Evolutionary conservation across 2,329 filamentous ascomycete genomes (phyloP).

Genomic region (Scortechinia acanthostroma): DNA sequence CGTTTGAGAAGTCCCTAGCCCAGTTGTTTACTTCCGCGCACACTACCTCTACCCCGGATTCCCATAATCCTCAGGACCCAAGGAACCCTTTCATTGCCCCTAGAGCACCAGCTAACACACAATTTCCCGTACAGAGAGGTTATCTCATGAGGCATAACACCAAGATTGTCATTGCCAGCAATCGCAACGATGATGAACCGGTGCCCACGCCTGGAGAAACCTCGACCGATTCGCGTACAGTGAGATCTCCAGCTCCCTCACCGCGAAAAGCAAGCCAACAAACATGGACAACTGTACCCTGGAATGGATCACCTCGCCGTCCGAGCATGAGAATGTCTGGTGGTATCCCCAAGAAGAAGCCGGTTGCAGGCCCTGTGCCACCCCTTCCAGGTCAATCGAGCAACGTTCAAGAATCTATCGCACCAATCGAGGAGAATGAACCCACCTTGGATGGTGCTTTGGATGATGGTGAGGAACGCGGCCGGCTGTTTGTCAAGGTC

Average conservation of each 20-base stretch:
- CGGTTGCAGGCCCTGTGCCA: conserved; percentile 52
- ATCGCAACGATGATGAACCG: conserved; percentile 45
- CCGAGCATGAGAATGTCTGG: conserved; percentile 56
- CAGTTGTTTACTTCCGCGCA: conserved; percentile 12
- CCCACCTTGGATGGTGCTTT: conserved; percentile 42
- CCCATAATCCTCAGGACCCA: too few relatives aligned
- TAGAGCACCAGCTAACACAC: conserved; percentile 51
- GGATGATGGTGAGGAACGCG: conserved; percentile 79
- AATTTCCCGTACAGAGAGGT: conserved; percentile 72
- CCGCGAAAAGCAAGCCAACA: conserved; percentile 72
- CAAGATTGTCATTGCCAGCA: conserved; percentile 88
- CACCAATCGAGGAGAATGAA: conserved; percentile 62
- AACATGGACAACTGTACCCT: conserved; percentile 92
- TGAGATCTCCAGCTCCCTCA: conserved; percentile 60
- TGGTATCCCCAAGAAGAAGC: conserved; percentile 15
- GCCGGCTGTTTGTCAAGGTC: conserved; percentile 95
- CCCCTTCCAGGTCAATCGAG: conserved; percentile 84
- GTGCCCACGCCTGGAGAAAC: not conserved
- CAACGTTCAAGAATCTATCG: conserved; percentile 59
- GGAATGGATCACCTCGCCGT: conserved; percentile 79
- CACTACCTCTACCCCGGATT: too few relatives aligned
- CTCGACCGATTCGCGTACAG: conserved; percentile 32
- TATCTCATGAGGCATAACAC: conserved; percentile 99
- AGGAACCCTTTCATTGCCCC: not conserved
- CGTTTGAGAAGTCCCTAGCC: conserved; percentile 29